These are phyloP conservation scores for Fragilaria radians DNA, from an alignment of 108 stramenopile genomes.

Conservation along the genomic window DNA sequence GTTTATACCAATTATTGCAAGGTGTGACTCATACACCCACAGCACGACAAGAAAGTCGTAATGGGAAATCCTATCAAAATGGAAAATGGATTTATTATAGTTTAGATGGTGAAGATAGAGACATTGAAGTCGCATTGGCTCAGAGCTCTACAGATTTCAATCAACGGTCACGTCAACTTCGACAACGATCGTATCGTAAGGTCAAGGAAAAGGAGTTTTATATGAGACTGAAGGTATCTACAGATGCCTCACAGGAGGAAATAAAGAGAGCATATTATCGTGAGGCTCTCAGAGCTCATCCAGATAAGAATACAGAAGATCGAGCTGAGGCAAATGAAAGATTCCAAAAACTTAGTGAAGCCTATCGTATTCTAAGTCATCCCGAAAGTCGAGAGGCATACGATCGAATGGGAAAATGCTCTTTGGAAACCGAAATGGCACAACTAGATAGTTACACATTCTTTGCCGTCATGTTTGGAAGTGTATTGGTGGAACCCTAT, in stretches of 20 bases:
- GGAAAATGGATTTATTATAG: slow-evolving; percentile 13
- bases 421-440: slow-evolving; percentile 6
- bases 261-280: slow-evolving; percentile 36
- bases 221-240: slow-evolving; percentile 25
- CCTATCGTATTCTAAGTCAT: slow-evolving; percentile 31
- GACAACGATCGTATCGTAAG: slow-evolving; percentile 2
- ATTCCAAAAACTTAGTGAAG: slow-evolving; percentile 23
- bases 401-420: slow-evolving; percentile 32
- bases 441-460: slow-evolving; percentile 25
- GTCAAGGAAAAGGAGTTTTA: slow-evolving; percentile 37
- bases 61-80: slow-evolving; percentile 7
- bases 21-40: slow-evolving; percentile 7
- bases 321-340: slow-evolving; percentile 11
- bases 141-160: neutral
- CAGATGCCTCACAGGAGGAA: slow-evolving; percentile 24
- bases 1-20: slow-evolving; percentile 13
- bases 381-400: slow-evolving; percentile 26
- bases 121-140: neutral
- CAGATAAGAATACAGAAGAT: slow-evolving; percentile 28
- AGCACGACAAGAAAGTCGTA: slow-evolving; percentile 10
- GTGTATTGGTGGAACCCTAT: slow-evolving; percentile 21
- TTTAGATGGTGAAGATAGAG: slow-evolving; percentile 13
- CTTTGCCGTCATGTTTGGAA: slow-evolving; percentile 36
- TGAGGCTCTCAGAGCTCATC: slow-evolving; percentile 26
- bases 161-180: neutral